Conservation (phyloP, 2,329 filamentous ascomycete species). For the Microdochium bolleyi region DNA sequence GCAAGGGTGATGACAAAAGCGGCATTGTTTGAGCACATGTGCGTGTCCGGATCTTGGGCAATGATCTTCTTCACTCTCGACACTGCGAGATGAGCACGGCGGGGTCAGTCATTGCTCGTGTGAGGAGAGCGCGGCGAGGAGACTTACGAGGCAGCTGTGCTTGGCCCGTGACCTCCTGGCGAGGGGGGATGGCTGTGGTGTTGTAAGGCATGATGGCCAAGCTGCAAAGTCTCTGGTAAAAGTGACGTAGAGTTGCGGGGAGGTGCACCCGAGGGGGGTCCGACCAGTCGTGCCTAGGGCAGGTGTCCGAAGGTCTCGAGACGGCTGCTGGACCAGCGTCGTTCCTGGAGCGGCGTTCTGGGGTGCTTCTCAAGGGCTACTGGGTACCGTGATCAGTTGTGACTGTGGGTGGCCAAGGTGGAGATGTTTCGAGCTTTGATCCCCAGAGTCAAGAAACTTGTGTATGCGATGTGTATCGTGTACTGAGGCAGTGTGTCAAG, state of each 20-base stretch:
- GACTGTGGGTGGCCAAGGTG: no score
- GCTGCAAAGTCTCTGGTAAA: not conserved
- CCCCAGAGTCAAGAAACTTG: no score
- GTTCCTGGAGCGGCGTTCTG: no score
- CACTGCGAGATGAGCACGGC: slow-evolving; percentile 43
- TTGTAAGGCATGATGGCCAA: slow-evolving; percentile 74
- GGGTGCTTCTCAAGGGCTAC: no score
- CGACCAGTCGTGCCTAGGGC: no score
- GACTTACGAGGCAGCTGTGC: slow-evolving; percentile 75
- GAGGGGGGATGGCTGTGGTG: slow-evolving; percentile 70
- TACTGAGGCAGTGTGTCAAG: no score
- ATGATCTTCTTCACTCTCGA: slow-evolving; percentile 96
- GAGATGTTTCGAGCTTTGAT: no score
- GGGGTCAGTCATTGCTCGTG: slow-evolving; percentile 4
- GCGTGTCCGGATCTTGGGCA: slow-evolving; percentile 75
- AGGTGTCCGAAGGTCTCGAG: no score
- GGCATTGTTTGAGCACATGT: slow-evolving; percentile 83
- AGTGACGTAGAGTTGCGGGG: not conserved
- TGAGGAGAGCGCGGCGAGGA: not conserved
- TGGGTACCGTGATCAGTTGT: no score
- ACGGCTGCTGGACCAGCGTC: no score
- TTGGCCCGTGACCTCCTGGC: slow-evolving; percentile 76
- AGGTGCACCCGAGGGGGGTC: not conserved
- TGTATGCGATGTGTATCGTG: no score
- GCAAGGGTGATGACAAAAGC: slow-evolving; percentile 90